phyloP scores from a whole-genome alignment of 768 basidiomycete species.

The Glaciozyma martinii region DNA sequence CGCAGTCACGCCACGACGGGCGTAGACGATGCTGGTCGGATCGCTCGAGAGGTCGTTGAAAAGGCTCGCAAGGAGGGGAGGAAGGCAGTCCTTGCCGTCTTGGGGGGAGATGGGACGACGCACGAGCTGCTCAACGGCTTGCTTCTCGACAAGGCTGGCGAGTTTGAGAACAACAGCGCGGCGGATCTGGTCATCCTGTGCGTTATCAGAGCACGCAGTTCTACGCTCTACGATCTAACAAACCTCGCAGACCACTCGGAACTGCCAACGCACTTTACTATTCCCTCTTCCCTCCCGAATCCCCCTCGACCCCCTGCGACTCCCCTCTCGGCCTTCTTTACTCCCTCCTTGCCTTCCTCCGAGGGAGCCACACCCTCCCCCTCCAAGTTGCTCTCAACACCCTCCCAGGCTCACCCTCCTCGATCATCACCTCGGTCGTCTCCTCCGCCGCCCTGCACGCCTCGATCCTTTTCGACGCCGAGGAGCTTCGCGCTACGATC shows the following conservation, averaged over 20 bases:
- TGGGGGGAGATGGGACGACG: slow-evolving; percentile 83
- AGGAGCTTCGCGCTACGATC: slow-evolving; percentile 54
- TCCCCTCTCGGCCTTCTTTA: slow-evolving; percentile 2
- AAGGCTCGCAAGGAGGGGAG: not conserved
- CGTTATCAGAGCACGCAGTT: slow-evolving; percentile 41
- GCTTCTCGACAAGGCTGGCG: slow-evolving; percentile 30
- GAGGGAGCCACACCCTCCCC: slow-evolving; percentile 35
- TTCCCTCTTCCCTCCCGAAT: slow-evolving; percentile 57
- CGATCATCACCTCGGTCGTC: slow-evolving; percentile 65
- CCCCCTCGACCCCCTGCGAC: slow-evolving; percentile 1
- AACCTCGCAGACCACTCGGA: slow-evolving; percentile 50
- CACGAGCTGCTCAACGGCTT: slow-evolving; percentile 75
- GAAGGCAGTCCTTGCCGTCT: slow-evolving; percentile 29
- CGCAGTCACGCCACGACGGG: not conserved
- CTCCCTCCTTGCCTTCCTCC: slow-evolving; percentile 10
- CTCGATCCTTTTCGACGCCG: slow-evolving; percentile 62
- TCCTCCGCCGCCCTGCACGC: slow-evolving; percentile 80
- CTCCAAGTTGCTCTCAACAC: slow-evolving; percentile 45
- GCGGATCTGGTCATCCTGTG: slow-evolving; percentile 22
- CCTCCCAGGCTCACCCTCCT: slow-evolving; percentile 43
- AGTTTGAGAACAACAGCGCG: not conserved
- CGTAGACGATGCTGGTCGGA: slow-evolving; percentile 32
- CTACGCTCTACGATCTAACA: not conserved
- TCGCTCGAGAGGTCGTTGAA: slow-evolving; percentile 24
- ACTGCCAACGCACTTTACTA: slow-evolving; percentile 90